A percentile compares a stretch with the other conserved stretches of the same genome.
phyloP scores from a whole-genome alignment of 192 early-diverging fungal genomes.

The Helicostylum pulchrum region DNA sequence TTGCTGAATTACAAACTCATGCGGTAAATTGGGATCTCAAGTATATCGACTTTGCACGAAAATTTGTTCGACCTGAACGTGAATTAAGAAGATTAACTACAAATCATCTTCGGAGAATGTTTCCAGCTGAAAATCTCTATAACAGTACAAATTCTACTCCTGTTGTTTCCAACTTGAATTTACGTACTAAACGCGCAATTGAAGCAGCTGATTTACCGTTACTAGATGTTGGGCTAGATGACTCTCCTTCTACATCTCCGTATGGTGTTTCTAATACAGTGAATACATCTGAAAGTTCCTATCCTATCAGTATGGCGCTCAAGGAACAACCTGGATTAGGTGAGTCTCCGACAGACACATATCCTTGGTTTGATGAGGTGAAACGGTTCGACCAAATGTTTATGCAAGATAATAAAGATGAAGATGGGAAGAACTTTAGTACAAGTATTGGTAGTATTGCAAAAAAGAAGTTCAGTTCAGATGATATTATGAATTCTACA shows the following conservation, averaged over 20 bases:
- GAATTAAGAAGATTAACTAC: slow-evolving; percentile 64
- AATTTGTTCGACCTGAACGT: slow-evolving; percentile 81
- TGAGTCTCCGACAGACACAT: slow-evolving; percentile 21
- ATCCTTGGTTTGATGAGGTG: slow-evolving; percentile 22
- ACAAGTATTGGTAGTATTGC: not conserved
- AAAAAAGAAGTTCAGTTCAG: slow-evolving; percentile 1
- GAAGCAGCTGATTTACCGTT: slow-evolving; percentile 47
- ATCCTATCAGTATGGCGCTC: not conserved
- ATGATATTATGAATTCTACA: not conserved
- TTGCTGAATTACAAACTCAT: slow-evolving; percentile 70
- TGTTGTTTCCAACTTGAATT: slow-evolving; percentile 21
- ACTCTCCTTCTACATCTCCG: not conserved
- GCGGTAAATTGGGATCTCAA: slow-evolving; percentile 82
- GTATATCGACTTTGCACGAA: slow-evolving; percentile 73
- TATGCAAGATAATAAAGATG: slow-evolving; percentile 5
- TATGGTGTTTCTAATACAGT: slow-evolving; percentile 5
- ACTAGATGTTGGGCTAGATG: slow-evolving; percentile 42
- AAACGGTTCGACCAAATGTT: slow-evolving; percentile 15
- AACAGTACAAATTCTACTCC: slow-evolving; percentile 3
- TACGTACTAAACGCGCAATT: slow-evolving; percentile 42
- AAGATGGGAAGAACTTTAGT: not conserved
- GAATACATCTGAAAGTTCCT: not conserved
- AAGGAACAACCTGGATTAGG: slow-evolving; percentile 23
- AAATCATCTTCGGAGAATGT: slow-evolving; percentile 57
- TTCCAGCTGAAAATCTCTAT: slow-evolving; percentile 38